Base-by-base conservation (phyloP, 1,284 basidiomycete species). In the Blastosporella zonata region DNA sequence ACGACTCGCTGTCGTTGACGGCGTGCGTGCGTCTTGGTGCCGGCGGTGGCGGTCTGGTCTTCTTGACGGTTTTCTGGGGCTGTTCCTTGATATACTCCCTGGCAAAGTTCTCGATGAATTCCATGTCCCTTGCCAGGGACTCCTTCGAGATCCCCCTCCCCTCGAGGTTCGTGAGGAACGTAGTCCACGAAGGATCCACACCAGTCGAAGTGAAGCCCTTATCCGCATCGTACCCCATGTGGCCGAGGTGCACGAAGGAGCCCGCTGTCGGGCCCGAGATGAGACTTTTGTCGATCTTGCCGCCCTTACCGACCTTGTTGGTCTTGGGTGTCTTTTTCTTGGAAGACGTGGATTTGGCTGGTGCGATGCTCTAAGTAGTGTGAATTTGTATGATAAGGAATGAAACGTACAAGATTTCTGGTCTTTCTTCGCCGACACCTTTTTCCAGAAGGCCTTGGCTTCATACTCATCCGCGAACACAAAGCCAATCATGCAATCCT, bases 131-230 rank as follows among this genome's bases (percentile, higher is more conserved):
- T 38, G 80, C 82, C 51, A 96, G 62, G 18, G 69, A 85, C 64
- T 97, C 90, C 54, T 87, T 75, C 37, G 82, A 79, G 47, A 96
- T 67, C 2, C 94, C 94, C 29, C 81, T 77, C 25, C 73, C 73
- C 53, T 86, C 79, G 3, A 98, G 76, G 58, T 84, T 78, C 20
- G 75, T 77, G 2, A 98, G 76, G 48, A 98, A 71, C 0, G 84
- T 74, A 50, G 85, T 78, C 96, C 96, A 99, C 6, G 87, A 92
- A 2, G 91, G 85, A 67, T 98, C 96, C n/a, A 97, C 90, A 52
- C 91, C 90, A 28, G 79, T 79, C 1, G 88, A 89, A 0, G 85
- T 87, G 67, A 94, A 97, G 3, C 94, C 94, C 33, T 84, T 81
- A 58, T 96, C 84, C 0, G 81, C 67, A 58, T 96, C 90, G 66